Evolutionary conservation across 768 basidiomycete species (phyloP).

Genomic region (Mycena rebaudengoi): DNA sequence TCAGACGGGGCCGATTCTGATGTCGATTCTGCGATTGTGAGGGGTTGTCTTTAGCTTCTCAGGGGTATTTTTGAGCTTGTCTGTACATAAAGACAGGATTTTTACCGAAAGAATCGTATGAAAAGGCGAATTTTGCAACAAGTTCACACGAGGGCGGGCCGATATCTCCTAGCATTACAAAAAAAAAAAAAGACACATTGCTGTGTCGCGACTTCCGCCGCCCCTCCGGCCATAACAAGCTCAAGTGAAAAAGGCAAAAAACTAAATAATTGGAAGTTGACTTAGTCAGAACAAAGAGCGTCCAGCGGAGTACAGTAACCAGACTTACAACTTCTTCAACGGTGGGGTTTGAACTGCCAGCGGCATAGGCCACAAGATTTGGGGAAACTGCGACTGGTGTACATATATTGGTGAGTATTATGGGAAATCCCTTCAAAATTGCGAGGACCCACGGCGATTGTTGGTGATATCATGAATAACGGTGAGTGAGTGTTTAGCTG

Average conservation of each 20-base stretch:
- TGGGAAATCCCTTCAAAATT: not conserved
- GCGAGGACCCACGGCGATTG: not conserved
- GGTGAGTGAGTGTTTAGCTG: constrained; percentile 7
- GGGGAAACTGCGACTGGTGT: constrained; percentile 7
- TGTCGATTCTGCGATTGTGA: too few species aligned
- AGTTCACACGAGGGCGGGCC: not conserved
- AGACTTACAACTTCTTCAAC: constrained; percentile 9
- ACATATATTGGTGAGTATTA: not conserved
- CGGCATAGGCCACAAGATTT: constrained; percentile 7
- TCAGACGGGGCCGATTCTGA: too few species aligned
- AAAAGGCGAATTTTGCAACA: not conserved
- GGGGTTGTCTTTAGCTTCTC: too few species aligned
- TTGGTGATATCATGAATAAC: constrained; percentile 12
- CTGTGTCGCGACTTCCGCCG: not conserved
- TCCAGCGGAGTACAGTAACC: constrained; percentile 1
- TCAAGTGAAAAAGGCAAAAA: constrained; percentile 11
- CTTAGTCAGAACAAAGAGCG: constrained; percentile 5
- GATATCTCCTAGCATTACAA: too few species aligned
- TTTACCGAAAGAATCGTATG: not conserved
- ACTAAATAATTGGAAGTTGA: not conserved
- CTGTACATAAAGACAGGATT: not conserved
- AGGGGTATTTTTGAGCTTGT: not conserved
- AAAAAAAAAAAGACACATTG: constrained; percentile 3
- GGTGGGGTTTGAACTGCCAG: not conserved
- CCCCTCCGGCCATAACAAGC: constrained; percentile 7